Evolutionary conservation across 345 rosid genomes (phyloP).

Genomic region (Syzygium grande): DNA sequence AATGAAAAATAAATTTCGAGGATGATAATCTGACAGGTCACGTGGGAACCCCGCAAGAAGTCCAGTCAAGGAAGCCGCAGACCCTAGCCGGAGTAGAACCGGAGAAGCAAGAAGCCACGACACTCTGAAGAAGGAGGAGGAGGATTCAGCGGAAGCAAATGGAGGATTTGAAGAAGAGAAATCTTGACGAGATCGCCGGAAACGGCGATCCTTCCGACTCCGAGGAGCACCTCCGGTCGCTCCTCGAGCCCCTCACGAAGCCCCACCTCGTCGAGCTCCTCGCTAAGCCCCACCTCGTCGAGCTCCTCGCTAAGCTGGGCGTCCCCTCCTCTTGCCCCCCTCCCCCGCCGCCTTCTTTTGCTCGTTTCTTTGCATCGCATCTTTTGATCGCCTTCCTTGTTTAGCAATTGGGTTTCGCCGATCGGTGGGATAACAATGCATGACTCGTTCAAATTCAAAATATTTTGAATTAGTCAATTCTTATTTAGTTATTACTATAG

Average conservation of each 20-base stretch:
- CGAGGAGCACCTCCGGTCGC: constrained; percentile 37
- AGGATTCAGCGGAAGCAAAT: not conserved
- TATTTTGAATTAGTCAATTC: no score
- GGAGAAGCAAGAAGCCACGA: no score
- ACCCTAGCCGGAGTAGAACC: not conserved
- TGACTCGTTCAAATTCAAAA: no score
- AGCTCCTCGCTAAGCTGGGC: no score
- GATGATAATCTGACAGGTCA: not conserved
- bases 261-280: constrained; percentile 70
- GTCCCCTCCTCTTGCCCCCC: no score
- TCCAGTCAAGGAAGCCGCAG: not conserved
- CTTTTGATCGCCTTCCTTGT: no score
- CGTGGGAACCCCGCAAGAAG: not conserved
- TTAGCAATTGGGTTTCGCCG: no score
- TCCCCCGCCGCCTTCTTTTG: no score
- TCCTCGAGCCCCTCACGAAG: constrained; percentile 53
- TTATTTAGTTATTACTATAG: no score
- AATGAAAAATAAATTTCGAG: not conserved
- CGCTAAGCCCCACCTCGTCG: no score
- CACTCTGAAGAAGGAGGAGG: not conserved
- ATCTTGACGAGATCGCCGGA: constrained; percentile 34
- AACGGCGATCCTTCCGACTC: constrained; percentile 9
- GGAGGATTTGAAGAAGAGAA: constrained; percentile 50
- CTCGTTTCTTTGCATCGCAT: no score
- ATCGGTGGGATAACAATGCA: no score